phyloP scores from a whole-genome alignment of 768 basidiomycete genomes.

The Amanita rimosa region DNA sequence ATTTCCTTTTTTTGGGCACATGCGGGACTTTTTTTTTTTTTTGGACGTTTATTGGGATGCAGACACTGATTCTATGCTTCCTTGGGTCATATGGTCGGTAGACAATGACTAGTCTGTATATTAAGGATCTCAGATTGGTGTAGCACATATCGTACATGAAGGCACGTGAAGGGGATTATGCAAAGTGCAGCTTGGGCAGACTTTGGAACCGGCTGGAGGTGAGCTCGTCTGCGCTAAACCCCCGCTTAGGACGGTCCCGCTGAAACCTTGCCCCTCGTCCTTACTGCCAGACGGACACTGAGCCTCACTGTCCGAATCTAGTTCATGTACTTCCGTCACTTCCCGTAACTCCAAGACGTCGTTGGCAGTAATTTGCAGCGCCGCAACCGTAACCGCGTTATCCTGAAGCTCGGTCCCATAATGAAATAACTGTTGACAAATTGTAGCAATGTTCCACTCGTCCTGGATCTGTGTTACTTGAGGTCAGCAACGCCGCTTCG shows the following conservation, averaged over 20 bases:
- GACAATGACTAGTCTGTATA: conserved; percentile 12
- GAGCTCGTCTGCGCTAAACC: conserved; percentile 9
- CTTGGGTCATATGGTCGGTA: conserved; percentile 9
- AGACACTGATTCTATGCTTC: conserved; percentile 1
- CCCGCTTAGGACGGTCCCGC: conserved; percentile 58
- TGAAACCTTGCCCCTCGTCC: conserved; percentile 59
- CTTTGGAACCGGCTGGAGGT: conserved; percentile 15
- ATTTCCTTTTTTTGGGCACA: conserved; percentile 12
- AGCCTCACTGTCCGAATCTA: conserved; percentile 40
- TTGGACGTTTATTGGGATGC: conserved; percentile 1
- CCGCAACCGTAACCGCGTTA: conserved; percentile 44
- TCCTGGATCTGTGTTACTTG: conserved; percentile 41
- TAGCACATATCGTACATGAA: conserved; percentile 37
- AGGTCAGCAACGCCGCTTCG: neutral
- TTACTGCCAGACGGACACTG: conserved; percentile 30
- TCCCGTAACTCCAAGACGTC: conserved; percentile 59
- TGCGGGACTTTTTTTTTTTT: conserved; percentile 11
- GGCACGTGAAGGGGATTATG: conserved; percentile 32
- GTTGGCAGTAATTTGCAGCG: conserved; percentile 39
- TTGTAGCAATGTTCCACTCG: conserved; percentile 55
- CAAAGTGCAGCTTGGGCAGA: conserved; percentile 51
- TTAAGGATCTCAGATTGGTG: conserved; percentile 23
- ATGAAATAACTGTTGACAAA: conserved; percentile 64
- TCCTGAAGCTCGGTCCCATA: conserved; percentile 53
- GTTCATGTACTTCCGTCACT: conserved; percentile 48